Conservation (phyloP, 768 basidiomycete genomes). For the Rhodotorula kratochvilovae region DNA sequence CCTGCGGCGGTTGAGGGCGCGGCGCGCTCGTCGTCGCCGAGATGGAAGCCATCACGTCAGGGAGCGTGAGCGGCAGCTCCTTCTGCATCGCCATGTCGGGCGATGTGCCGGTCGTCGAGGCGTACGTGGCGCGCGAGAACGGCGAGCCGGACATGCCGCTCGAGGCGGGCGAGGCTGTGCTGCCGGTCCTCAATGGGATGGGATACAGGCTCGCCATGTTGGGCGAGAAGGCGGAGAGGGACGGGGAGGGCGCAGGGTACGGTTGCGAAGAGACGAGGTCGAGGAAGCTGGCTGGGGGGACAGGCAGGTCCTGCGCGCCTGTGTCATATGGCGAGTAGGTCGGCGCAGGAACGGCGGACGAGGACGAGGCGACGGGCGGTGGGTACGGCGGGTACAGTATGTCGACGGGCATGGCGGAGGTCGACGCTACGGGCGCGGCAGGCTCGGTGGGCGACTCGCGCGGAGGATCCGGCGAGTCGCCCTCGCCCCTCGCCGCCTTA, state of each 20-base stretch:
- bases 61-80: not conserved
- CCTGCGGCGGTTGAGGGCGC: no score
- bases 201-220: not conserved
- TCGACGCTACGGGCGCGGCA: not conserved
- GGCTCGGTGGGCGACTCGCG: not conserved
- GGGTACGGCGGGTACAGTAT: not conserved
- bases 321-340: not conserved
- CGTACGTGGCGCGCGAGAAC: not conserved
- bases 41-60: not conserved
- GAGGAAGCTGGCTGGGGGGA: not conserved
- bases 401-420: not conserved
- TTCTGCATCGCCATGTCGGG: not conserved
- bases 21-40: not conserved
- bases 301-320: not conserved
- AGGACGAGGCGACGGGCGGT: not conserved
- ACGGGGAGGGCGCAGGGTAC: not conserved
- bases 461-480: not conserved
- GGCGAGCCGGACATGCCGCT: not conserved
- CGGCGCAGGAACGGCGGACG: not conserved
- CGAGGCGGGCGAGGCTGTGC: not conserved
- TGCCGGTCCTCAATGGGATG: not conserved
- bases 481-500: slow-evolving; percentile 4
- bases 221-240: not conserved
- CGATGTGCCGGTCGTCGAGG: not conserved
- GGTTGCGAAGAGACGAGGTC: not conserved